Conservation (phyloP, 768 basidiomycete genomes). For the Mycena maculata region DNA sequence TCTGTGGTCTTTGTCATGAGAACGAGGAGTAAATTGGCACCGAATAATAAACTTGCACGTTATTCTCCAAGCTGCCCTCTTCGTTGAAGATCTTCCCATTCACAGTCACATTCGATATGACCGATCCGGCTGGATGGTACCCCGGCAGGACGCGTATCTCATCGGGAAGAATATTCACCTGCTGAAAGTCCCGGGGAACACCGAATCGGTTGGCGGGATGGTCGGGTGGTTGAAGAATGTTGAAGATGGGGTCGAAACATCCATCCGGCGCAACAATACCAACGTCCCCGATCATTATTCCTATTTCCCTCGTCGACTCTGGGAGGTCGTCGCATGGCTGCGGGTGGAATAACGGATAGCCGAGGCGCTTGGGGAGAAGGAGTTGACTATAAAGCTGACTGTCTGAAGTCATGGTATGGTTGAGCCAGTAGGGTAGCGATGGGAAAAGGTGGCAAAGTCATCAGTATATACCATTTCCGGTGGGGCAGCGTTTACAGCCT, state of each 20-base stretch:
- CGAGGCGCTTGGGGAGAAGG: too few relatives aligned
- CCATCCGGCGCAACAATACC: too few relatives aligned
- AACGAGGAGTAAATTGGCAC: not conserved
- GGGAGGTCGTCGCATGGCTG: too few relatives aligned
- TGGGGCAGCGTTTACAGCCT: too few relatives aligned
- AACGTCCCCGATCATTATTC: too few relatives aligned
- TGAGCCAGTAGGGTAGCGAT: not conserved
- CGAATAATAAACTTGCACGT: not conserved
- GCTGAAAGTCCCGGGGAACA: slow-evolving; percentile 1
- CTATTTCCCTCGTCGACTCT: too few relatives aligned
- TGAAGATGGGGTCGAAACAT: slow-evolving; percentile 8
- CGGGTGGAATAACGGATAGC: too few relatives aligned
- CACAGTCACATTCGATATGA: too few relatives aligned
- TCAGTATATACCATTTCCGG: too few relatives aligned
- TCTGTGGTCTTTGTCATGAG: not conserved
- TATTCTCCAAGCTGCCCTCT: not conserved
- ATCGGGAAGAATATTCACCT: not conserved
- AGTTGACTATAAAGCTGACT: not conserved
- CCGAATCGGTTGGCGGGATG: slow-evolving; percentile 20
- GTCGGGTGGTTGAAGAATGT: not conserved
- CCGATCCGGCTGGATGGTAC: not conserved
- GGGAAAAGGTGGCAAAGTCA: too few relatives aligned
- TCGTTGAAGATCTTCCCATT: too few relatives aligned
- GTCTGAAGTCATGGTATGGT: not conserved
- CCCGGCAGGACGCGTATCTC: not conserved